phyloP scores from a whole-genome alignment of 1,139 yeast species.

The Protomyces gravidus region DNA sequence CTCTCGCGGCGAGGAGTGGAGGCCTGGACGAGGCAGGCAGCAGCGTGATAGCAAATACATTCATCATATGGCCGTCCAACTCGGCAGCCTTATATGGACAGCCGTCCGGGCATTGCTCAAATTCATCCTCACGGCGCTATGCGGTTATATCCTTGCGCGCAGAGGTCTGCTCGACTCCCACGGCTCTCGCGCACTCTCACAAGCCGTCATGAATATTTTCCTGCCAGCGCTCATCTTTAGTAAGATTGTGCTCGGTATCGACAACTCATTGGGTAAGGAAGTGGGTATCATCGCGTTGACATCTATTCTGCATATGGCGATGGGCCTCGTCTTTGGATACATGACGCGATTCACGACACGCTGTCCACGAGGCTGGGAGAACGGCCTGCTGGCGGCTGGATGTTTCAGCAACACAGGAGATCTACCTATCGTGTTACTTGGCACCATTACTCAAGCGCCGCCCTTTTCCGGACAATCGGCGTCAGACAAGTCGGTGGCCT shows the following conservation, averaged over 20 bases:
- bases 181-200: slow-evolving; percentile 21
- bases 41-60: too few relatives aligned
- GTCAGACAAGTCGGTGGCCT: slow-evolving; percentile 65
- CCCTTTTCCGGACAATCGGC: slow-evolving; percentile 60
- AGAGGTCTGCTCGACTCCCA: slow-evolving; percentile 13
- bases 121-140: slow-evolving; percentile 18
- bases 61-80: slow-evolving; percentile 11
- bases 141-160: slow-evolving; percentile 16
- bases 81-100: slow-evolving; percentile 24
- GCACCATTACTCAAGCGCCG: slow-evolving; percentile 66
- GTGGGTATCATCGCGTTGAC: slow-evolving; percentile 69
- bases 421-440: slow-evolving; percentile 83
- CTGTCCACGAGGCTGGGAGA: slow-evolving; percentile 69
- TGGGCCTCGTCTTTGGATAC: slow-evolving; percentile 39
- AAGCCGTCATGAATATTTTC: slow-evolving; percentile 48
- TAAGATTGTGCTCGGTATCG: slow-evolving; percentile 66
- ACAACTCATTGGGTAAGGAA: slow-evolving; percentile 66
- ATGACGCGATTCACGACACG: slow-evolving; percentile 44
- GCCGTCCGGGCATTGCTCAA: slow-evolving; percentile 23
- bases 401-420: slow-evolving; percentile 62
- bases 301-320: slow-evolving; percentile 49
- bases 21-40: too few relatives aligned
- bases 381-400: slow-evolving; percentile 74
- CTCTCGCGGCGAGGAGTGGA: too few relatives aligned
- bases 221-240: slow-evolving; percentile 75